Evolutionary conservation across 208 protist species (phyloP).

Genomic region (Crithidia brevicula): DNA sequence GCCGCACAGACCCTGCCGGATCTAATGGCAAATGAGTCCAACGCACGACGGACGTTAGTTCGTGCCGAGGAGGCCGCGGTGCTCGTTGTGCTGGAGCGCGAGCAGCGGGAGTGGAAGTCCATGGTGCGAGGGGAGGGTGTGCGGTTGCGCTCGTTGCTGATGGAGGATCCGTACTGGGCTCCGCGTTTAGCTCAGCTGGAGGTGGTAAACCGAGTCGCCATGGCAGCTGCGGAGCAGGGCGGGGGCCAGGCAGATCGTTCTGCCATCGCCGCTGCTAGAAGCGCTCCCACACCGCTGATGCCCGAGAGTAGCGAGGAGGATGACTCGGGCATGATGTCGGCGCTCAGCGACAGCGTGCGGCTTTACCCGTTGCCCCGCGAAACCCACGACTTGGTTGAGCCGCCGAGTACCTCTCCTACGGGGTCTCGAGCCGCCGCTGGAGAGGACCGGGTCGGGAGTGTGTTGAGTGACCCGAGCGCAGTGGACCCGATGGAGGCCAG

Average conservation of each 20-base stretch:
- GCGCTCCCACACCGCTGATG: not conserved
- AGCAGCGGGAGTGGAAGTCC: constrained; percentile 26
- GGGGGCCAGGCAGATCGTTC: not conserved
- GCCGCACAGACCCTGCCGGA: too few species aligned
- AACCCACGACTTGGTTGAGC: not conserved
- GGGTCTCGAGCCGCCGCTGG: not conserved
- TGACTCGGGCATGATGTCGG: constrained; percentile 18
- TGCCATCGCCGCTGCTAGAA: too few species aligned
- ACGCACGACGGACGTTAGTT: constrained; percentile 5
- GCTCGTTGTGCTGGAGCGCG: constrained; percentile 16
- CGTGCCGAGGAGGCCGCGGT: constrained; percentile 27
- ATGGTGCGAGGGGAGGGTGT: constrained; percentile 29
- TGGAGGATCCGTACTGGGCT: constrained; percentile 37
- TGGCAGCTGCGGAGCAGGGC: constrained; percentile 5
- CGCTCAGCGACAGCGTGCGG: constrained; percentile 28
- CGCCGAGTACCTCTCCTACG: not conserved
- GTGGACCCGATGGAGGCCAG: not conserved
- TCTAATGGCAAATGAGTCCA: constrained; percentile 5
- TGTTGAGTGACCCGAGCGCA: constrained; percentile 7
- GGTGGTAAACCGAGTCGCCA: constrained; percentile 16
- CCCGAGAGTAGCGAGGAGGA: not conserved
- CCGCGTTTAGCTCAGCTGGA: constrained; percentile 29
- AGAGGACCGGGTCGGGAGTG: not conserved
- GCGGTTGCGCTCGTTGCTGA: constrained; percentile 24
- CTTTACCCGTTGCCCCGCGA: constrained; percentile 12